A percentile compares a stretch with the other conserved stretches of the same genome.
These are phyloP conservation scores for Linum tenue DNA, from an alignment of 345 rosid species.

Conservation along the genomic window DNA sequence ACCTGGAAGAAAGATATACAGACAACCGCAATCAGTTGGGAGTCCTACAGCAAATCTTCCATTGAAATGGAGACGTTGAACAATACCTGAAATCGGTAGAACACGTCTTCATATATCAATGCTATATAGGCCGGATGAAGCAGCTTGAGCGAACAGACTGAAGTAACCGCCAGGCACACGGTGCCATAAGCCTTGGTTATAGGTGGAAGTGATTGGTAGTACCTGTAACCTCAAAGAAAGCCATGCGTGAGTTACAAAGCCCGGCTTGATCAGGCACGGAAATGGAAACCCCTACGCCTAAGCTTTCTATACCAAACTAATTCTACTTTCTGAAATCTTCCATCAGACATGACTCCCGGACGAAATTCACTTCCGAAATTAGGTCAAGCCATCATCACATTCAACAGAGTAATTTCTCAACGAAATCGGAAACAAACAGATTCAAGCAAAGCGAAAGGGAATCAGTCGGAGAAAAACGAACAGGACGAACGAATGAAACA, in stretches of 20 bases:
- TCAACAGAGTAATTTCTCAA: background rate
- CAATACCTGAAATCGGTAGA: conserved; percentile 59
- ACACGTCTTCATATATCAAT: conserved; percentile 30
- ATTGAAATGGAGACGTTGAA: background rate
- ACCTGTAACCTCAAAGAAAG: conserved; percentile 35
- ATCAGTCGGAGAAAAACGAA: background rate
- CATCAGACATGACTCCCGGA: background rate
- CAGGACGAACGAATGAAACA: background rate
- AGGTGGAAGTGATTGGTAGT: conserved; percentile 81
- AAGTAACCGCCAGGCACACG: conserved; percentile 48
- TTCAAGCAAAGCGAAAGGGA: background rate
- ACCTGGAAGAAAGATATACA: conserved; percentile 24
- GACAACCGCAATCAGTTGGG: background rate
- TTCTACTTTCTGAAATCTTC: background rate
- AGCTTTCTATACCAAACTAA: background rate
- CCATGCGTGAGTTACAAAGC: background rate
- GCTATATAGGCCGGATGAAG: conserved; percentile 27
- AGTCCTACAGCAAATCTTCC: background rate
- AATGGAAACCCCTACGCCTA: background rate
- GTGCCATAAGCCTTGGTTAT: conserved; percentile 88
- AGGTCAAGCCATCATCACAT: background rate
- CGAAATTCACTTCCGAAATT: background rate
- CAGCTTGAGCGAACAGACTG: conserved; percentile 38
- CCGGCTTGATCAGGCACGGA: background rate
- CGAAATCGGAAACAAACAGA: background rate